Evolutionary conservation across 768 basidiomycete species (phyloP), one percentile per base, ranked within the genome.

Genomic region (Hygrocybe coccinea): DNA sequence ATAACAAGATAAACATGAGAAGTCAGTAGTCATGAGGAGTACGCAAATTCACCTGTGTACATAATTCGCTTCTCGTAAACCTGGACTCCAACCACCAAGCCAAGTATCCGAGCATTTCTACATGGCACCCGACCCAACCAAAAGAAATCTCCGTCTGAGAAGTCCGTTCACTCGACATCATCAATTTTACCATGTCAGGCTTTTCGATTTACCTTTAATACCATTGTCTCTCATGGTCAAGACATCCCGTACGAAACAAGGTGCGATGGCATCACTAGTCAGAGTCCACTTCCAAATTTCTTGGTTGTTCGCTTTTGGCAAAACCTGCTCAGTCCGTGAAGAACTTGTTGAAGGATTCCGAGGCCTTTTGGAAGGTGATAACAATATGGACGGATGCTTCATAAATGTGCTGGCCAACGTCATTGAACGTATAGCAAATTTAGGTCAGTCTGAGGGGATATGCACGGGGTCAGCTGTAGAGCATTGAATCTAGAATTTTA

Each of bases 111-210:
- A 15, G 87, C 83, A 2, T 69, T 81, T 12, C 88, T 74, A 67
- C 87, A 90, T 3, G 89, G 89, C 1, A 86, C 75, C 15, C 82
- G 70, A 9, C 86, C 86, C 12, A 91, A 69, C 85, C 86, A 85
- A 65, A 77, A 89, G 59, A 83, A 87, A 54, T 88, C 85, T 35
- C 65, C 60, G 9, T 72, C 85, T 84, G 44, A 10, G 17, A 59
- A 34, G 24, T 35, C 5, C 5, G n/a, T 34, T 12, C 14, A n/a
- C 5, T 47, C 5, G 8, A n/a, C n/a, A 49, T 36, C 33, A 33
- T 39, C 35, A 25, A 43, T 50, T 21, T 35, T 14, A 29, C 10
- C 19, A 45, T 60, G 17, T 6, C 12, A 9, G 54, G 51, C 25
- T 5, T 50, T 56, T 15, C 21, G 14, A 33, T 9, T 56, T 55